These are phyloP conservation scores for Aspergillus baeticus DNA, from an alignment of 495 filamentous ascomycete species.

Conservation along the genomic window DNA sequence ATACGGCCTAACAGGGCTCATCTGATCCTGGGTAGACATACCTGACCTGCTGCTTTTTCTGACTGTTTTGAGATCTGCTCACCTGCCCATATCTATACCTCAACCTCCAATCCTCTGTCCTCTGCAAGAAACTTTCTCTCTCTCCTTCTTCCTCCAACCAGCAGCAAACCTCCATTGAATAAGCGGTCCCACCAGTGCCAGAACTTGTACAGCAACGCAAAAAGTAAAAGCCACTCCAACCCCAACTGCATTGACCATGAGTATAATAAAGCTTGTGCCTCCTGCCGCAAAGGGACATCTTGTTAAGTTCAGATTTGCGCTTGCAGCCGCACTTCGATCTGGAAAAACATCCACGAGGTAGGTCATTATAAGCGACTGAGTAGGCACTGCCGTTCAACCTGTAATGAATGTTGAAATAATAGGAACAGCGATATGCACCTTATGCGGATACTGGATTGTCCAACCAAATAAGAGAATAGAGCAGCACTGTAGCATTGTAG, in stretches of 20 bases:
- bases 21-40: too few species aligned
- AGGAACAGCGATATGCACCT: slow-evolving; percentile 50
- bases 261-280: slow-evolving; percentile 58
- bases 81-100: too few species aligned
- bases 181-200: slow-evolving; percentile 35
- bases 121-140: too few species aligned
- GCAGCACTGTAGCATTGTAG: slow-evolving; percentile 42
- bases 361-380: slow-evolving; percentile 35
- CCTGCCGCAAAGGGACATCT: slow-evolving; percentile 65
- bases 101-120: too few species aligned
- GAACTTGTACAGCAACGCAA: slow-evolving; percentile 35
- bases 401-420: slow-evolving; percentile 58
- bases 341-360: slow-evolving; percentile 63
- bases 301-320: slow-evolving; percentile 66
- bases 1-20: too few species aligned
- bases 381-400: slow-evolving; percentile 53
- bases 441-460: slow-evolving; percentile 46
- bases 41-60: too few species aligned
- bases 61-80: too few species aligned
- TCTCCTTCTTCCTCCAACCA: slow-evolving; percentile 31
- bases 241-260: slow-evolving; percentile 61
- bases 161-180: slow-evolving; percentile 42
- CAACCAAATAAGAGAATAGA: slow-evolving; percentile 57
- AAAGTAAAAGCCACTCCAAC: slow-evolving; percentile 40
- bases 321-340: slow-evolving; percentile 56